A percentile compares a stretch with the other conserved stretches of the same genome.
These are phyloP conservation scores for bread wheat (Triticum aestivum) DNA, from an alignment of 176 grass and related monocot species.

Conservation along the genomic window DNA sequence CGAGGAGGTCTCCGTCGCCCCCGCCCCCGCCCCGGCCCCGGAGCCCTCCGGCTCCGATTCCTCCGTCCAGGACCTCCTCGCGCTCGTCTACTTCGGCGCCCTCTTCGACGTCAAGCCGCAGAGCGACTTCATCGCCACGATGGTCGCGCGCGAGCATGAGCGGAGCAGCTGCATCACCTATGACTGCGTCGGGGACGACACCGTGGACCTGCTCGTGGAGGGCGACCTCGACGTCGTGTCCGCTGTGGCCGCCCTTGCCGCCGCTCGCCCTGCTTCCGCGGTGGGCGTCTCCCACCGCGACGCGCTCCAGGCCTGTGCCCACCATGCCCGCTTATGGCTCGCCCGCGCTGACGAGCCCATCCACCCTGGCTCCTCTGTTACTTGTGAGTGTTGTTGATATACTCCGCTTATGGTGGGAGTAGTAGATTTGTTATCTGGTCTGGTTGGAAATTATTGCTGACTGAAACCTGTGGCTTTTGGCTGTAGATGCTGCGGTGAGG, in stretches of 20 bases:
- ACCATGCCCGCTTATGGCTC: slow-evolving; percentile 72
- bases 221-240: slow-evolving; percentile 71
- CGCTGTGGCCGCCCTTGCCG: slow-evolving; percentile 52
- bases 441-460: neutral
- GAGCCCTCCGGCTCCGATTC: slow-evolving; percentile 40
- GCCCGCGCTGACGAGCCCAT: slow-evolving; percentile 54
- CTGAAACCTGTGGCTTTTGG: neutral
- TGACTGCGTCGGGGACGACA: slow-evolving; percentile 86
- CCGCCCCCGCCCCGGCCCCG: slow-evolving; percentile 24
- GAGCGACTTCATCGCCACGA: slow-evolving; percentile 65
- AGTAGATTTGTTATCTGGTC: neutral
- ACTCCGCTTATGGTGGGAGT: too few relatives aligned
- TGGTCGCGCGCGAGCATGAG: slow-evolving; percentile 77
- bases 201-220: slow-evolving; percentile 65
- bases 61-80: slow-evolving; percentile 58
- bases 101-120: slow-evolving; percentile 84
- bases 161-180: slow-evolving; percentile 86
- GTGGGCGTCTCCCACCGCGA: slow-evolving; percentile 72
- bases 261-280: slow-evolving; percentile 57
- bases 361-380: slow-evolving; percentile 48
- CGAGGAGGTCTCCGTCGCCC: slow-evolving; percentile 58
- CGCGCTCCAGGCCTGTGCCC: slow-evolving; percentile 68
- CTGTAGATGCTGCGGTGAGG: slow-evolving; percentile 77
- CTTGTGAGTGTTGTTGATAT: slow-evolving; percentile 47
- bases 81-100: slow-evolving; percentile 78